Base-by-base conservation (phyloP, 208 protist species). In the Trypanosoma brucei region DNA sequence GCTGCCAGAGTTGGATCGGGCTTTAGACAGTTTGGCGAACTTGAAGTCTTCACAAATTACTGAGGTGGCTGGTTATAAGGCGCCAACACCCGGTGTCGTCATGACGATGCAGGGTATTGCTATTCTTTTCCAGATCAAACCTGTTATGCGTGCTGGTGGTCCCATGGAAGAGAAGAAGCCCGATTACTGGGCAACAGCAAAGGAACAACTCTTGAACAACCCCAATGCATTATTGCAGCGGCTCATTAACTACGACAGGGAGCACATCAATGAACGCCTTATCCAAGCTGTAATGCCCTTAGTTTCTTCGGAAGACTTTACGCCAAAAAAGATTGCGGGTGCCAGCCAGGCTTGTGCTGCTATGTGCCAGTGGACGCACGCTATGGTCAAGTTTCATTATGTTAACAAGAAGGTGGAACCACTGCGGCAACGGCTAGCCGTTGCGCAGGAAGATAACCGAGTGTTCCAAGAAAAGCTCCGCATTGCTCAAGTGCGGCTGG, bases 91-190 rank as follows among this genome's bases (percentile, higher is more conserved):
- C 1, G 96, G 97, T 70, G 98, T 99, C 0, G 84, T 97, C 42
- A 91, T 98, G 79, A 98, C 98, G 9, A 96, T 99, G 92, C 93
- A 99, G 70, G 97, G 97, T 7, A 97, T 99, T 60, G 99, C 96
- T 76, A 98, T 99, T 67, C 81, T 99, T 63, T 96, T 97, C 62
- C 95, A 98, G 67, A 97, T 99, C 40, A 95, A 96, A 68, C 85
- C 98, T 14, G 82, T 96, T 48, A 97, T 99, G 84, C 86, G 96
- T 52, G 87, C 94, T 9, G 86, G 92, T 38, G 98, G 84, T 70
- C 91, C 97, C 33, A 95, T 98, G 88, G 88, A 93, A 59, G 85
- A 97, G 52, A 94, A 98, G 67, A 96, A 96, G 55, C 84, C 95
- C 30, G 97, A 99, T 81, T 99, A 98, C 78, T 98, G 96, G 97